Evolutionary conservation across 139 green algal genomes (phyloP).

Genomic region (Penium margaritaceum): DNA sequence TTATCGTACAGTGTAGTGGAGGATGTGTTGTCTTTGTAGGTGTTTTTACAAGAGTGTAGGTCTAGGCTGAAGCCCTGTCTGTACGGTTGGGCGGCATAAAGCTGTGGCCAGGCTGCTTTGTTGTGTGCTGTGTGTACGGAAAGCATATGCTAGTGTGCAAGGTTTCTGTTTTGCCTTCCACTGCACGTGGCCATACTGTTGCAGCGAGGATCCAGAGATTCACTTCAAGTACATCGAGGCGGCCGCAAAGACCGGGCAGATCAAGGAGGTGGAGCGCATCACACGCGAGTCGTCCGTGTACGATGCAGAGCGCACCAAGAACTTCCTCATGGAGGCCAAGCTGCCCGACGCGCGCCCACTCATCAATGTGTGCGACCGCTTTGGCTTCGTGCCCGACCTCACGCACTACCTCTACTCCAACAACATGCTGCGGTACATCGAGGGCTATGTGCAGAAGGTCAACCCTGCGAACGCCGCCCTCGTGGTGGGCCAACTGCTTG

Average conservation of each 20-base stretch:
- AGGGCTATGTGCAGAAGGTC: constrained; percentile 98
- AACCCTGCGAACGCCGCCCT: constrained; percentile 56
- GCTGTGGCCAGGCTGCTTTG: no score
- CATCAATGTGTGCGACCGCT: constrained; percentile 98
- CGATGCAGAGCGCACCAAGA: constrained; percentile 77
- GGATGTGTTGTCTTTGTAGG: no score
- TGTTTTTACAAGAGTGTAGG: no score
- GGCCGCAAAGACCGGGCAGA: constrained; percentile 70
- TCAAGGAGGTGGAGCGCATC: constrained; percentile 90
- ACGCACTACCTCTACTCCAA: constrained; percentile 86
- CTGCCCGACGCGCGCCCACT: constrained; percentile 90
- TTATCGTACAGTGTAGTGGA: no score
- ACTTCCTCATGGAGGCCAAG: constrained; percentile 98
- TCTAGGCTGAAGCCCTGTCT: no score
- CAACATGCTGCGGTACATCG: constrained; percentile 92
- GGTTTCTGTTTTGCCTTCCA: no score
- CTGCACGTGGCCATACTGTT: no score
- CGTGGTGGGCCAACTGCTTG: constrained; percentile 92
- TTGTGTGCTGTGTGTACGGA: no score
- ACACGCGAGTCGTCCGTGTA: constrained; percentile 87
- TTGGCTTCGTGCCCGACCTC: constrained; percentile 89
- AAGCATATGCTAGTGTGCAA: no score
- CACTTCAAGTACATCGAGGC: constrained; percentile 99
- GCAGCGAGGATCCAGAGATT: constrained; percentile 78
- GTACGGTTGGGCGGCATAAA: no score